phyloP scores from a whole-genome alignment of 73 alveolate species.

The Durusdinium trenchii region DNA sequence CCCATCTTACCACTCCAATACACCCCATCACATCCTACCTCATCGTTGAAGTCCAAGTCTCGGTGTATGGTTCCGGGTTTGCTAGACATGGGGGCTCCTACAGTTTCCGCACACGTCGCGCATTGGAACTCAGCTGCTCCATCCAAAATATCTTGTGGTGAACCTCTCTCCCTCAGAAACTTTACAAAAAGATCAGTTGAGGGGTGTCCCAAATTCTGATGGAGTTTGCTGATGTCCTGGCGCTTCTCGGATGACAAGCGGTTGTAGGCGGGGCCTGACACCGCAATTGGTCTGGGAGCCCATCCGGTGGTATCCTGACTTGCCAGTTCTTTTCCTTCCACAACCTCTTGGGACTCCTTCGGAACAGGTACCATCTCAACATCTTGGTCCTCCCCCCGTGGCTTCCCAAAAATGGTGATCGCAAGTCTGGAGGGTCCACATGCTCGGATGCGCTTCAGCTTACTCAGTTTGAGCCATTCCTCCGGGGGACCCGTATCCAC shows the following conservation, averaged over 20 bases:
- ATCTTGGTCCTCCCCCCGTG: no score
- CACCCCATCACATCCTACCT: not conserved
- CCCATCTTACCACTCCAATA: not conserved
- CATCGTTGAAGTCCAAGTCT: not conserved
- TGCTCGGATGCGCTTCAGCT: not conserved
- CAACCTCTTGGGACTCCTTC: not conserved
- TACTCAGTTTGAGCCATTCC: not conserved
- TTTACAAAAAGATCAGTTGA: not conserved
- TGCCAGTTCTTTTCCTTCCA: no score
- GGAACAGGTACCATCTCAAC: not conserved
- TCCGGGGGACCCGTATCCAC: not conserved
- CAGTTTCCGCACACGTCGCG: not conserved
- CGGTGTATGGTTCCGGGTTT: not conserved
- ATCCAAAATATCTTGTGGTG: not conserved
- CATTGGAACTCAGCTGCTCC: slow-evolving; percentile 11
- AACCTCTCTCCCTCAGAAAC: not conserved
- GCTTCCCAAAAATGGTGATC: not conserved
- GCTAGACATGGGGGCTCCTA: not conserved
- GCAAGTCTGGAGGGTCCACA: not conserved
- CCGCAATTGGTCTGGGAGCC: not conserved
- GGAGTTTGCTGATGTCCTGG: not conserved
- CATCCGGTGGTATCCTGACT: not conserved
- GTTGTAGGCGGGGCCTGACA: not conserved
- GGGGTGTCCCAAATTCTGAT: not conserved
- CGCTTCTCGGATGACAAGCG: not conserved